Evolutionary conservation across 306 rosid genomes (phyloP), one percentile per base, ranked within the genome.

Genomic region (Castanopsis chinensis): DNA sequence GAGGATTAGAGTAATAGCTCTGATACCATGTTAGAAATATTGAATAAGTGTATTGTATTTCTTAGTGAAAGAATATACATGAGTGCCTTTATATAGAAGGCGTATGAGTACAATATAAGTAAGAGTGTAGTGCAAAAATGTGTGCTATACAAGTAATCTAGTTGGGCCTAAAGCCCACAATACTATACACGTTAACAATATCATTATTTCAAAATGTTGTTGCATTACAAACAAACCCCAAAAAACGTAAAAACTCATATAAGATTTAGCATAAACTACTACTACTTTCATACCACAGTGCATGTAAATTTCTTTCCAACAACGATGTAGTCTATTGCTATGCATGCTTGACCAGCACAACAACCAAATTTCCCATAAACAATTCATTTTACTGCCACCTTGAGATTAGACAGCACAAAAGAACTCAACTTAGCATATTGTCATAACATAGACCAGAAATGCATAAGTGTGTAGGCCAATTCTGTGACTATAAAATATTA

Each of bases 301-400:
- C 87, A 30, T 70, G 87, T 37, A 75, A 84, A 92, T 27, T 75
- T 76, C 77, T 78, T 87, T 33, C 91, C 96, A 52, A 81, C 91
- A 13, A 92, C 87, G 4, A 92, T 5, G 73, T 92, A 89, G 72
- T 92, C 97, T 7, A 92, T 81, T 61, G 90, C 82, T 65, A 91
- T 80, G 89, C 97, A 91, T 69, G 92, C 97, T 83, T 92, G 97
- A 65, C 97, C 97, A 6, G 89, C 96, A 80, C 96, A 92, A 19
- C 88, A 12, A 28, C 97, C 97, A 70, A 28, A 92, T 82, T 92
- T 92, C 23, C 90, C 92, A 28, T 83, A 80, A 35, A 87, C 49
- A 35, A 92, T 73, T 75, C 93, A 55, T 60, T 89, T 86, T 37
- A 78, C 91, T 21, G 97, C 83, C 70, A 65, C 85, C 97, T 91